phyloP scores from a whole-genome alignment of 2,329 filamentous ascomycete genomes.

The Stagonosporopsis rhizophila region DNA sequence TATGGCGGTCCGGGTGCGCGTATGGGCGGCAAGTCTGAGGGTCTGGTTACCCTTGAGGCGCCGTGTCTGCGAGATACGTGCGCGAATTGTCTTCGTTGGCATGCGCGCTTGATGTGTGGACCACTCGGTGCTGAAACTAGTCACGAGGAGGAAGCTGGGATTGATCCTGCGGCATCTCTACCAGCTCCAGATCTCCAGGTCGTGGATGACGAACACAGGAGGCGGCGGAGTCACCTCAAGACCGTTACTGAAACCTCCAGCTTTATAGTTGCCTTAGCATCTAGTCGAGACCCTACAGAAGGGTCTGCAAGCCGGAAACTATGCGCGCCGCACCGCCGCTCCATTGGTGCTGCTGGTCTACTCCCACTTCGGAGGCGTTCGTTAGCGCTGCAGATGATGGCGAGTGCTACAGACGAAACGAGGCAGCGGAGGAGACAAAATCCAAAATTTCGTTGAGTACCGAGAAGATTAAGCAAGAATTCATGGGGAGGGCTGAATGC shows the following conservation, averaged over 20 bases:
- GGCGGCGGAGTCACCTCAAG: not conserved
- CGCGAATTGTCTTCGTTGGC: constrained; percentile 22
- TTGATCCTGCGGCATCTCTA: too few relatives aligned
- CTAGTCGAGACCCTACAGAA: not conserved
- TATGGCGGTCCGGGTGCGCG: constrained; percentile 23
- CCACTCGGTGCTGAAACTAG: too few relatives aligned
- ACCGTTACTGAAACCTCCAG: too few relatives aligned
- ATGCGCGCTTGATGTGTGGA: constrained; percentile 12
- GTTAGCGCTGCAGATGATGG: not conserved
- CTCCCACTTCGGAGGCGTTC: not conserved
- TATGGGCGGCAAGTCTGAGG: constrained; percentile 4
- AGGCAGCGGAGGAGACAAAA: not conserved
- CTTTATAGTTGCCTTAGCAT: not conserved
- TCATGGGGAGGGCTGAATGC: not conserved
- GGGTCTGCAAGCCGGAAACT: not conserved
- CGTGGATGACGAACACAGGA: not conserved
- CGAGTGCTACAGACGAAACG: not conserved
- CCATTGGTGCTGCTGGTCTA: not conserved
- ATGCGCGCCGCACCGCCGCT: not conserved
- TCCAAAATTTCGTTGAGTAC: not conserved
- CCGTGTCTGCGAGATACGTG: constrained; percentile 28
- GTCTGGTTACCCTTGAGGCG: constrained; percentile 16
- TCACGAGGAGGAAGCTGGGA: not conserved
- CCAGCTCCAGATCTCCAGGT: not conserved
- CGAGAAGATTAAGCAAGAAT: not conserved